Evolutionary conservation across 164 flowering plant species (phyloP), one percentile per base, ranked within the genome.

Genomic region (Annona cherimola): DNA sequence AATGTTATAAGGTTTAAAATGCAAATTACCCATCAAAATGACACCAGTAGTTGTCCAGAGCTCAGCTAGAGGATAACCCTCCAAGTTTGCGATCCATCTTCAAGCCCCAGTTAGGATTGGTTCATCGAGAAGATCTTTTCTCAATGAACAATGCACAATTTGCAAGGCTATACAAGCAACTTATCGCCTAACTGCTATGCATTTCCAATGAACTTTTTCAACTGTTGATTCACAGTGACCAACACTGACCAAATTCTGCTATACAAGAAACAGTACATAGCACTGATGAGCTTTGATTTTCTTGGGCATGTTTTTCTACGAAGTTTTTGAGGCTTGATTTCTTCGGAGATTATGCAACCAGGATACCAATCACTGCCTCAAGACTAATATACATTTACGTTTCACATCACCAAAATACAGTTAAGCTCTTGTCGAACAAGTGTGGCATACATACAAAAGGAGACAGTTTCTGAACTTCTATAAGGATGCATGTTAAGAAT

Each of bases 191-290:
- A 26, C 35, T 26, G 35, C 35, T 26, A 26, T 26, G 35, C 35
- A 26, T 26, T 26, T 26, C 35, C 35, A 26, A 26, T 26, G 35
- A 26, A 26, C 35, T 26, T 26, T 26, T 26, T 26, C 35, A 26
- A 26, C 35, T 26, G 35, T 26, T 26, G 35, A 50, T 50, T 50
- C 14, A 16, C 57, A 50, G 14, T 9, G 57, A 50, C 9, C 14
- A 50, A 54, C 55, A 41, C 26, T 66, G 39, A 18, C 64, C 46
- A 35, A 35, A 72, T 41, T 26, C 35, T 64, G 44, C 65, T 72
- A 72, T 73, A 43, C 70, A 73, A 3, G 57, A 57, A 61, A 20
- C 42, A 42, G 64, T 61, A 46, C 66, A 62, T 61, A 61, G 42
- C 59, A 54, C 61, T 61, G 67, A 45, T 19, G 45, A 63, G 40